Evolutionary conservation across 2,329 filamentous ascomycete genomes (phyloP).

Genomic region (Penicillium sp.): DNA sequence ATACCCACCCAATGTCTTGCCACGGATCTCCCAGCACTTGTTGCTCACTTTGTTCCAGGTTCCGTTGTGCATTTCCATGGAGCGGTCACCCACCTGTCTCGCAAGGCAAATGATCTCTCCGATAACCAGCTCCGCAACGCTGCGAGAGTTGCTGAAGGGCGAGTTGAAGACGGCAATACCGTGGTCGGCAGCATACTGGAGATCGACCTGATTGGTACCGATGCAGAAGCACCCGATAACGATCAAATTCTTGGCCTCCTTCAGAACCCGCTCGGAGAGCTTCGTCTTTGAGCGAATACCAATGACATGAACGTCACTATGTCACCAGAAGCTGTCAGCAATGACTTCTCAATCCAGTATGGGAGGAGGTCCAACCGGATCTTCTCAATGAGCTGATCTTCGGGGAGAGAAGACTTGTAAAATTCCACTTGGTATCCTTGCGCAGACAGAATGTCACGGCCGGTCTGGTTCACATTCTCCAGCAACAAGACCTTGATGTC

Average conservation of each 20-base stretch:
- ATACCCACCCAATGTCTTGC: slow-evolving; percentile 78
- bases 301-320: slow-evolving; percentile 89
- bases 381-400: slow-evolving; percentile 93
- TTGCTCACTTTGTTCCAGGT: slow-evolving; percentile 97
- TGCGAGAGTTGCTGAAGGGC: slow-evolving; percentile 95
- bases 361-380: slow-evolving; percentile 60
- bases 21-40: slow-evolving; percentile 96
- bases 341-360: neutral
- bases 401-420: slow-evolving; percentile 80
- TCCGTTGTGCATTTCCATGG: slow-evolving; percentile 86
- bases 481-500: slow-evolving; percentile 95
- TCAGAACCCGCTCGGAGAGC: slow-evolving; percentile 76
- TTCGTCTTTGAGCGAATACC: slow-evolving; percentile 98
- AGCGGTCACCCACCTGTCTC: slow-evolving; percentile 87
- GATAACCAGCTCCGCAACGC: slow-evolving; percentile 93
- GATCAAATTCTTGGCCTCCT: slow-evolving; percentile 86
- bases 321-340: neutral
- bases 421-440: slow-evolving; percentile 97
- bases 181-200: slow-evolving; percentile 43
- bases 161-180: slow-evolving; percentile 98
- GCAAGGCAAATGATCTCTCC: slow-evolving; percentile 87
- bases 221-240: slow-evolving; percentile 99
- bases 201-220: slow-evolving; percentile 63
- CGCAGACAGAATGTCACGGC: slow-evolving; percentile 69
- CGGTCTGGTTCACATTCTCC: slow-evolving; percentile 92